Base-by-base conservation (phyloP, 345 rosid species). In the Anacardium occidentale region DNA sequence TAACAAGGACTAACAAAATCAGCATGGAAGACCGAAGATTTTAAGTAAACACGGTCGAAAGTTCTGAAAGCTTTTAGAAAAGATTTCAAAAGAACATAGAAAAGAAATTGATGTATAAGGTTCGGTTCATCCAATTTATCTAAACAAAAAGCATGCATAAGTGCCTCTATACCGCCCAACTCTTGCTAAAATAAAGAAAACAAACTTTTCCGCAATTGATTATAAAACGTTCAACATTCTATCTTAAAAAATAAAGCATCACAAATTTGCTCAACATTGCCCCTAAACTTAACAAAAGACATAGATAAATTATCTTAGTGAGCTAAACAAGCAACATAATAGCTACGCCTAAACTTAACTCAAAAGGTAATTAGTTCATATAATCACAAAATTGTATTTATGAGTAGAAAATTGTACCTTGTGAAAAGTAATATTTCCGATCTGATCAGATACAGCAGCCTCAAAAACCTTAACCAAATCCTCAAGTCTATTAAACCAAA, bases 401-500 rank as follows among this genome's bases (percentile, higher is more conserved):
- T 32, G 24, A 32, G 52, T 10, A 50, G 12, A 40, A 47, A 56
- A 60, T 5, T 5, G 68, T 72, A 94, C 98, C 97, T 92, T 94
- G 58, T 94, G 89, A 74, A 94, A 86, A 47, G 97, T 92, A 74
- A 89, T 94, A 71, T 92, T 88, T 8, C 97, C 98, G 48, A 75
- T 79, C 71, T 73, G 77, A 75, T 94, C 98, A 25, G 98, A 94
- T 3, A 86, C 97, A 26, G 87, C 98, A 2, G 97, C 97, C 69
- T 88, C 92, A 81, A 89, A 94, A 61, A 94, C 85, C n/a, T 95
- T 89, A 29, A 94, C 86, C 80, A 90, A 74, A 62, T 84, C 81
- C 62, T 84, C 86, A 77, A 83, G 82, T 66, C 97, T 83, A 71
- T 95, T 95, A 68, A 95, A 87, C 96, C 97, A 95, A 84, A 92